Conservation (phyloP, 2,329 filamentous ascomycete species). For the Aspergillus udagawae region DNA sequence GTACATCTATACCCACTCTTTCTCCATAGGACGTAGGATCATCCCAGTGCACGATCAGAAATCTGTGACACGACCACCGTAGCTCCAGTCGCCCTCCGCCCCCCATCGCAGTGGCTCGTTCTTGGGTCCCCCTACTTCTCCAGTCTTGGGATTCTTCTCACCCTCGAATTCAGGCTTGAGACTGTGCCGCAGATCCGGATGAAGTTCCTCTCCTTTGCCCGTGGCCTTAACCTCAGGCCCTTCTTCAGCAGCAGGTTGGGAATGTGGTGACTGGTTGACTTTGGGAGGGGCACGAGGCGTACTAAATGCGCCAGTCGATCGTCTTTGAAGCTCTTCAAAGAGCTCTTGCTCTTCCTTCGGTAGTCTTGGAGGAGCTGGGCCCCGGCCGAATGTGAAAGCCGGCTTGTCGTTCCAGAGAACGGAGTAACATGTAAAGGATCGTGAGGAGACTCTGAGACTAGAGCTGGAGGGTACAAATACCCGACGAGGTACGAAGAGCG, state of each 20-base stretch:
- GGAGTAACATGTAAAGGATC: constrained; percentile 25
- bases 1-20: too few species aligned
- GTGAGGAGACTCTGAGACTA: constrained; percentile 18
- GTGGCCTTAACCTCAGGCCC: constrained; percentile 48
- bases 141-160: constrained; percentile 86
- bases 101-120: constrained; percentile 94
- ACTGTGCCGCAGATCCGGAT: constrained; percentile 69
- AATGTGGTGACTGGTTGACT: constrained; percentile 49
- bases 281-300: constrained; percentile 49
- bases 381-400: constrained; percentile 32
- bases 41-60: constrained; percentile 50
- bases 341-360: constrained; percentile 85
- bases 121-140: constrained; percentile 94
- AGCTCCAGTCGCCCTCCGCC: constrained; percentile 75
- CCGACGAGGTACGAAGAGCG: constrained; percentile 23
- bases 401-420: constrained; percentile 25
- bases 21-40: not conserved
- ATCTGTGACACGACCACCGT: constrained; percentile 90
- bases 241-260: constrained; percentile 14
- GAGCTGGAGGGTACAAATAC: constrained; percentile 42
- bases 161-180: constrained; percentile 89
- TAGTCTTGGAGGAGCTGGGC: constrained; percentile 76
- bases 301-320: constrained; percentile 72
- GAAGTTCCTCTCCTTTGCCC: constrained; percentile 61
- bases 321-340: constrained; percentile 79